Conservation (phyloP, 2,329 filamentous ascomycete species). For the Talaromyces sp. region DNA sequence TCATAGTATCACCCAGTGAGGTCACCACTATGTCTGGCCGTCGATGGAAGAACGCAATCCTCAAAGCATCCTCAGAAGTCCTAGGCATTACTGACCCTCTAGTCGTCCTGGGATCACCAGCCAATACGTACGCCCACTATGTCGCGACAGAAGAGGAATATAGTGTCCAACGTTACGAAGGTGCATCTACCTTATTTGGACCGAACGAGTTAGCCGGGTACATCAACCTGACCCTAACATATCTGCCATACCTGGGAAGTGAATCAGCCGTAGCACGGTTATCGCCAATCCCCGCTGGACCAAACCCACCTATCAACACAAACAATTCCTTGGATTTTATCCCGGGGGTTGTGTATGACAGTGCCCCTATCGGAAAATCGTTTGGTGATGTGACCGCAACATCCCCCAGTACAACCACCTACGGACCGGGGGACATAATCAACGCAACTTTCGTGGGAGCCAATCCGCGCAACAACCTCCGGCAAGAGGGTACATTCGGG, state of each 20-base stretch:
- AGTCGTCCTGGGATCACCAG: constrained; percentile 82
- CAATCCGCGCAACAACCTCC: constrained; percentile 83
- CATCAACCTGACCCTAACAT: constrained; percentile 74
- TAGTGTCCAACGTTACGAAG: constrained; percentile 81
- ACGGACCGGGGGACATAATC: constrained; percentile 58
- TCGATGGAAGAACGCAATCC: constrained; percentile 72
- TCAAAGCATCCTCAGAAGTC: constrained; percentile 48
- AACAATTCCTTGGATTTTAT: constrained; percentile 75
- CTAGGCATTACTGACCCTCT: constrained; percentile 53
- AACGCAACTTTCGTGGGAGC: constrained; percentile 72
- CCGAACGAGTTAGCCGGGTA: constrained; percentile 77
- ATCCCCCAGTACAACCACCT: constrained; percentile 48
- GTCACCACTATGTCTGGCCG: constrained; percentile 89
- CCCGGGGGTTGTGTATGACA: constrained; percentile 69
- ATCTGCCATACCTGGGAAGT: constrained; percentile 61
- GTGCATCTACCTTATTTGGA: constrained; percentile 86
- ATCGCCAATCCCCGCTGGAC: constrained; percentile 48
- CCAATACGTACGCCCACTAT: constrained; percentile 86
- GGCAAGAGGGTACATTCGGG: constrained; percentile 70
- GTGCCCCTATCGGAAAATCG: constrained; percentile 56
- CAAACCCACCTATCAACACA: constrained; percentile 71
- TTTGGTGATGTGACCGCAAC: constrained; percentile 64
- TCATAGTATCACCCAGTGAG: constrained; percentile 81
- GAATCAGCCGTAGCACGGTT: constrained; percentile 36
- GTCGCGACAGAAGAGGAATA: constrained; percentile 77